Evolutionary conservation across 1,284 basidiomycete genomes (phyloP).

Genomic region (Heterobasidion parviporum): DNA sequence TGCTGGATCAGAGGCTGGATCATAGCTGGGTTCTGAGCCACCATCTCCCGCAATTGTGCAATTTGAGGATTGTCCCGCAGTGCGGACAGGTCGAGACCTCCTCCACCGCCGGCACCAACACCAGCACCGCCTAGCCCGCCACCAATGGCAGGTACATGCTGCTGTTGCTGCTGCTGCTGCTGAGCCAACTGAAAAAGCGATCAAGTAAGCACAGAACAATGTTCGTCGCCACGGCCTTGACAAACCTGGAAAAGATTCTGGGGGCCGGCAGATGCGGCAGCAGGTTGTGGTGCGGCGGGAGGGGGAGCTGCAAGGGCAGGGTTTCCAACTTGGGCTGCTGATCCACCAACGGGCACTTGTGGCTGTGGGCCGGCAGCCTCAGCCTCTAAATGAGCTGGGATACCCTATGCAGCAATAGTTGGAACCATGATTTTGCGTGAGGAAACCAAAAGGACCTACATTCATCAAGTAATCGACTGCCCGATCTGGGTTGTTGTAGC

Average conservation of each 20-base stretch:
- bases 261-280: constrained; percentile 26
- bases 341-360: constrained; percentile 26
- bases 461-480: constrained; percentile 97
- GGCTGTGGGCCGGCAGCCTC: constrained; percentile 29
- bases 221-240: constrained; percentile 4
- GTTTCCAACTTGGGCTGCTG: constrained; percentile 26
- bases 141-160: too few relatives aligned
- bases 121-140: constrained; percentile 14
- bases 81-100: constrained; percentile 40
- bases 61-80: constrained; percentile 59
- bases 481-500: constrained; percentile 97
- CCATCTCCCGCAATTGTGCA: constrained; percentile 60
- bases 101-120: constrained; percentile 25
- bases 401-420: constrained; percentile 45
- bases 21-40: constrained; percentile 69
- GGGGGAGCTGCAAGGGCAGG: constrained; percentile 24
- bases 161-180: constrained; percentile 50
- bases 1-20: constrained; percentile 82
- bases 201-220: background rate
- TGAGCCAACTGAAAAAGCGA: constrained; percentile 50
- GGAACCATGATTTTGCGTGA: constrained; percentile 1
- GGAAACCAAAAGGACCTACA: constrained; percentile 38
- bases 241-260: constrained; percentile 75
- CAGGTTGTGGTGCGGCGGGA: constrained; percentile 21
- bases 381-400: constrained; percentile 64